Evolutionary conservation across 768 basidiomycete species (phyloP).

Genomic region (Suillus placidus): DNA sequence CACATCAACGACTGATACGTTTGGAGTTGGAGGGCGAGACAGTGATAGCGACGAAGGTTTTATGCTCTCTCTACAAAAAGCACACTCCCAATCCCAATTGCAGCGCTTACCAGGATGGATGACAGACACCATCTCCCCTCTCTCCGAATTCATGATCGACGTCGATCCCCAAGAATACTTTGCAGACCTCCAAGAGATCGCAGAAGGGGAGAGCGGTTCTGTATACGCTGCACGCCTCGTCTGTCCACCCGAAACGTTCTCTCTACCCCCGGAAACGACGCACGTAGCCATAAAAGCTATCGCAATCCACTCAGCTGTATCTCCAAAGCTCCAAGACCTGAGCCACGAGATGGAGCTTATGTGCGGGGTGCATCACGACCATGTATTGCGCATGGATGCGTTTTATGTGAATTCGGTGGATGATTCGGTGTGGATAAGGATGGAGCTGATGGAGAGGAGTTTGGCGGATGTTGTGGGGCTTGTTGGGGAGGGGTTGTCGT

Average conservation of each 20-base stretch:
- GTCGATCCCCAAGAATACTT: conserved; percentile 68
- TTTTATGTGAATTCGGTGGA: conserved; percentile 65
- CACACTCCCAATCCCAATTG: conserved; percentile 36
- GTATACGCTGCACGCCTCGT: conserved; percentile 53
- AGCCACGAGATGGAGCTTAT: conserved; percentile 62
- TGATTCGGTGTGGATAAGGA: conserved; percentile 76
- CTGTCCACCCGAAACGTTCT: conserved; percentile 15
- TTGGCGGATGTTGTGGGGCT: conserved; percentile 78
- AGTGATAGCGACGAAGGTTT: conserved; percentile 19
- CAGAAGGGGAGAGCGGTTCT: conserved; percentile 81
- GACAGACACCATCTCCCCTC: conserved; percentile 57
- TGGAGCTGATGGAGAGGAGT: conserved; percentile 91
- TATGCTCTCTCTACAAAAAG: conserved; percentile 31
- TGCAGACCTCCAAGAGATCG: conserved; percentile 72
- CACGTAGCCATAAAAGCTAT: conserved; percentile 72
- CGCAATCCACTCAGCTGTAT: conserved; percentile 38
- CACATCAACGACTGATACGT: conserved; percentile 39
- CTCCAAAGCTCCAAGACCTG: conserved; percentile 66
- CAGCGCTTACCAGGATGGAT: conserved; percentile 66
- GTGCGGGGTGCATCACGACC: conserved; percentile 57
- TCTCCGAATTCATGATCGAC: conserved; percentile 65
- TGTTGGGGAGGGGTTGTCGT: conserved; percentile 58
- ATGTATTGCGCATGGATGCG: conserved; percentile 68
- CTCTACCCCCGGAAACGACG: conserved; percentile 30
- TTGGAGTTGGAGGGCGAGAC: conserved; percentile 42